Evolutionary conservation across 1,284 basidiomycete species (phyloP).

Genomic region (Singerocomus rubriflavus): DNA sequence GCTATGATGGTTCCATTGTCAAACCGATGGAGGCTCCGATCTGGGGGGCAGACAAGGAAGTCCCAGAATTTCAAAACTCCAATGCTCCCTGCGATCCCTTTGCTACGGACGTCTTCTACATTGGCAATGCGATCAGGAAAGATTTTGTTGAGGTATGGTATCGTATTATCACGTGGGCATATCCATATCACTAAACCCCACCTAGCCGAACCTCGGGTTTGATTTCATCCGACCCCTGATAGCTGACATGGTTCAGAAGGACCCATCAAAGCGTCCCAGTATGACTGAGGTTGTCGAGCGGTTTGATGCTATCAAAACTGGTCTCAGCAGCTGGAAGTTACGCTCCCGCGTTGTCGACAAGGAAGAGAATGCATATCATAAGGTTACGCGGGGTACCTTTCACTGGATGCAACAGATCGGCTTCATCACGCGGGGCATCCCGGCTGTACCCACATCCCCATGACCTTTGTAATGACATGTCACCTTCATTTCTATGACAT

Average conservation of each 20-base stretch:
- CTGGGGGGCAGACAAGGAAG: slow-evolving; percentile 33
- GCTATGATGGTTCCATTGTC: slow-evolving; percentile 21
- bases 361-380: slow-evolving; percentile 8
- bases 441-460: slow-evolving; percentile 9
- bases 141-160: slow-evolving; percentile 11
- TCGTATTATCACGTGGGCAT: slow-evolving; percentile 6
- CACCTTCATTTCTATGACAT: too few relatives aligned
- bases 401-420: slow-evolving; percentile 21
- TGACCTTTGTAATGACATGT: too few relatives aligned
- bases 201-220: slow-evolving; percentile 19
- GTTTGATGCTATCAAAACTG: slow-evolving; percentile 25
- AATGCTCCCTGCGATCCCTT: slow-evolving; percentile 26
- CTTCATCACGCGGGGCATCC: slow-evolving; percentile 6
- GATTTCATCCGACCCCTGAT: slow-evolving; percentile 35
- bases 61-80: slow-evolving; percentile 33
- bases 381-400: neutral
- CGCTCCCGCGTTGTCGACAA: slow-evolving; percentile 17
- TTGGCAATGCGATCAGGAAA: slow-evolving; percentile 22
- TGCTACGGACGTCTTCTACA: slow-evolving; percentile 31
- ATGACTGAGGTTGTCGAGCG: slow-evolving; percentile 35
- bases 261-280: slow-evolving; percentile 32
- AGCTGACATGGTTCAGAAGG: slow-evolving; percentile 31
- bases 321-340: slow-evolving; percentile 27
- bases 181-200: neutral
- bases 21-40: slow-evolving; percentile 16